phyloP scores from a whole-genome alignment of 805 yeast species.

The Starmerella gropengiesseri region DNA sequence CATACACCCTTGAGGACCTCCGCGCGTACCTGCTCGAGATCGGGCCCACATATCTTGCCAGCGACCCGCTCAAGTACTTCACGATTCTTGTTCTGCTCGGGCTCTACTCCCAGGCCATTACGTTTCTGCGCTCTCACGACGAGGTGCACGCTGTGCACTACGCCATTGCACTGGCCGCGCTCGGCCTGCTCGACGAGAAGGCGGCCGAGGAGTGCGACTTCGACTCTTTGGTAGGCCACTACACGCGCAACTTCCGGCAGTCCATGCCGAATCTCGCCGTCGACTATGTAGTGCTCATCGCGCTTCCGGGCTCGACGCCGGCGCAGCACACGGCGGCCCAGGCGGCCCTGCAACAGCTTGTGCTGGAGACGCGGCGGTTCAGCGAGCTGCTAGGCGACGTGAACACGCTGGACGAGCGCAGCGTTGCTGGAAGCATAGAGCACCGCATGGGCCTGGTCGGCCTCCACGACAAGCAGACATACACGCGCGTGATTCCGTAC shows the following conservation, averaged over 20 bases:
- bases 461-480: slow-evolving; percentile 48
- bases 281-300: slow-evolving; percentile 71
- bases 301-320: slow-evolving; percentile 37
- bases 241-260: slow-evolving; percentile 69
- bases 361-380: slow-evolving; percentile 78
- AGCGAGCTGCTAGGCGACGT: slow-evolving; percentile 73
- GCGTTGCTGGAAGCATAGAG: slow-evolving; percentile 78
- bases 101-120: slow-evolving; percentile 67
- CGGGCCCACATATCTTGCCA: slow-evolving; percentile 59
- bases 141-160: slow-evolving; percentile 85
- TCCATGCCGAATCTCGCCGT: slow-evolving; percentile 85
- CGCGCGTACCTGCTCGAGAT: slow-evolving; percentile 59
- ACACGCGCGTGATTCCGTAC: slow-evolving; percentile 61
- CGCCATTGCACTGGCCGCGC: slow-evolving; percentile 67
- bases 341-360: slow-evolving; percentile 71
- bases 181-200: slow-evolving; percentile 46
- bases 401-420: slow-evolving; percentile 42
- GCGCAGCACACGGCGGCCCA: slow-evolving; percentile 46
- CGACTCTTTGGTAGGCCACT: slow-evolving; percentile 51
- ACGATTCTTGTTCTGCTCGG: slow-evolving; percentile 68
- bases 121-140: slow-evolving; percentile 47
- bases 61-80: slow-evolving; percentile 60
- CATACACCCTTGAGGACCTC: slow-evolving; percentile 61
- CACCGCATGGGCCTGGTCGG: slow-evolving; percentile 56
- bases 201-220: slow-evolving; percentile 30